Evolutionary conservation across 352 stramenopile genomes (phyloP), one percentile per base, ranked within the genome.

Genomic region (Phytophthora pseudosyringae): DNA sequence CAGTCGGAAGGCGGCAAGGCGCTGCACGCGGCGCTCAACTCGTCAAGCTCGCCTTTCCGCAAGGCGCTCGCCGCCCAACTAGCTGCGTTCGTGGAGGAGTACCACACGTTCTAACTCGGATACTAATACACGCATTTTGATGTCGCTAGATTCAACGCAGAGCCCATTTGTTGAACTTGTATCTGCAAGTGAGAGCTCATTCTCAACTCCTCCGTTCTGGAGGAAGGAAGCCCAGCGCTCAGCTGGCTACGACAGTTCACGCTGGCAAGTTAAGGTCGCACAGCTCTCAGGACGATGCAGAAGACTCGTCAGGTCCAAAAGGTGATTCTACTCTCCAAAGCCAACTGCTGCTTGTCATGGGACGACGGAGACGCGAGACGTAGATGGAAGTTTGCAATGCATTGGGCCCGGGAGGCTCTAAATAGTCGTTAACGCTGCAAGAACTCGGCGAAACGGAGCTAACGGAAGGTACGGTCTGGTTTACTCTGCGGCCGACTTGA

Each of bases 1-100:
- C 63, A 86, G 54, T 89, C 81, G 29, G 75, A 81, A 29, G 64
- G 48, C 21, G 83, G 87, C 65, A 93, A 93, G 60, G 77, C 73
- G 16, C 72, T 95, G 53, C 85, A 95, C 62, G 71, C 76, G 28
- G 74, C 71, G 51, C 71, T 95, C 18, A 74, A 74, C 56, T 74
- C 75, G 26, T 54, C 73, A 11, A 60, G 67, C 18, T 88, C 79
- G 39, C 77, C 85, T 5, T 88, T 95, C 75, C 85, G 86, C 39
- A 62, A 67, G 38, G 76, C 81, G n/a, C 58, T 95, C 9, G 68
- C 68, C 21, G 29, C 65, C 38, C 68, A 83, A 49, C 61, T 95
- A 48, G 75, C 69, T 7, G 46, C 52, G 35, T 95, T 95, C 64
- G 85, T 94, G 16, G 59, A 76, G 35, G 83, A 93, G 55, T 95